phyloP scores from a whole-genome alignment of 345 rosid species.

The Euclidium syriacum region DNA sequence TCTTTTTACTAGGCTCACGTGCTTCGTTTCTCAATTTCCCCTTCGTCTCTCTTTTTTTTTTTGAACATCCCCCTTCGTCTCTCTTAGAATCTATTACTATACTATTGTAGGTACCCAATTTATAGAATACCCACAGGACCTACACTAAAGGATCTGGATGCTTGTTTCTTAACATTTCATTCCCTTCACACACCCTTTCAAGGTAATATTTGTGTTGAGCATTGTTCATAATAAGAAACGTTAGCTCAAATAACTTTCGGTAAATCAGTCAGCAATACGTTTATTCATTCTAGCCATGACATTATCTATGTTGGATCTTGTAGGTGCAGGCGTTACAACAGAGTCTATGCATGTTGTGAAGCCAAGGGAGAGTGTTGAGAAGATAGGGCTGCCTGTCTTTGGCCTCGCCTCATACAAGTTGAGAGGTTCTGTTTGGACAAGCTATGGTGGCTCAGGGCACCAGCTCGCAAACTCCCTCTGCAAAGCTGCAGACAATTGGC shows the following conservation, averaged over 20 bases:
- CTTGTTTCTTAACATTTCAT: conserved; percentile 92
- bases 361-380: conserved; percentile 28
- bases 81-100: conserved; percentile 1
- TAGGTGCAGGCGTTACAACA: conserved; percentile 24
- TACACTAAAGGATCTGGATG: conserved; percentile 81
- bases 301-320: neutral
- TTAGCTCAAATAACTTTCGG: neutral
- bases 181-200: conserved; percentile 51
- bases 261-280: neutral
- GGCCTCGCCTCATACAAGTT: conserved; percentile 87
- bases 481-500: conserved; percentile 62
- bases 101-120: conserved; percentile 66
- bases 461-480: conserved; percentile 44
- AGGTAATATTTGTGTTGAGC: conserved; percentile 34
- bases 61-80: neutral
- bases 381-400: conserved; percentile 48
- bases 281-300: neutral
- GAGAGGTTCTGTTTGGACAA: conserved; percentile 76
- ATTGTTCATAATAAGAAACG: neutral
- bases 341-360: conserved; percentile 22
- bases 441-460: conserved; percentile 40
- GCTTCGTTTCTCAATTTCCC: neutral
- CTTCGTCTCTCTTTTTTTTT: neutral
- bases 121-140: conserved; percentile 93
- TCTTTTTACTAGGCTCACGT: neutral